Conservation (phyloP, 345 rosid genomes). For the Salix viminalis region DNA sequence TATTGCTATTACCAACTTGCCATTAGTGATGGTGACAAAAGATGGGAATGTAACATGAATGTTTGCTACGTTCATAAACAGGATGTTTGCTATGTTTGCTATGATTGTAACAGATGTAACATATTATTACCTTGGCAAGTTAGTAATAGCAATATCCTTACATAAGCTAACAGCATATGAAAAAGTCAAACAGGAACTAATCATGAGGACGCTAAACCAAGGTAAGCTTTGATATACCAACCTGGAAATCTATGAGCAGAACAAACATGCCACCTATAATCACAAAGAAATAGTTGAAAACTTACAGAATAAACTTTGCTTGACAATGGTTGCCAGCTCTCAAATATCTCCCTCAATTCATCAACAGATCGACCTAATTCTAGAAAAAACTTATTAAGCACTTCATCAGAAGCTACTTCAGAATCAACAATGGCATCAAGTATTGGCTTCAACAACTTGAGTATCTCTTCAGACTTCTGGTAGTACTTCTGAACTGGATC, state of each 20-base stretch:
- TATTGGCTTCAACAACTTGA: slow-evolving; percentile 72
- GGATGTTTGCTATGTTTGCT: too few species aligned
- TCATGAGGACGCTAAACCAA: background rate
- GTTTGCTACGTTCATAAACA: too few species aligned
- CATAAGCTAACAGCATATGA: background rate
- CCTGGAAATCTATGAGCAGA: background rate
- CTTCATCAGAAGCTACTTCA: slow-evolving; percentile 55
- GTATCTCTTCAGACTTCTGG: slow-evolving; percentile 67
- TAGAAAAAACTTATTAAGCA: slow-evolving; percentile 48
- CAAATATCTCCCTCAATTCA: slow-evolving; percentile 60
- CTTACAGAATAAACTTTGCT: slow-evolving; percentile 91
- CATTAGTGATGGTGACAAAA: too few species aligned
- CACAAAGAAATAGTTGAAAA: background rate
- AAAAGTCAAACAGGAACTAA: slow-evolving; percentile 1
- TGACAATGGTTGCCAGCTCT: slow-evolving; percentile 64
- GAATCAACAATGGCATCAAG: slow-evolving; percentile 54
- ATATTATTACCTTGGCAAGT: background rate
- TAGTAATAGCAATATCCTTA: background rate
- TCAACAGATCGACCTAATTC: slow-evolving; percentile 65
- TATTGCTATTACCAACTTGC: too few species aligned
- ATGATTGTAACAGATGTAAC: too few species aligned
- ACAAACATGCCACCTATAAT: slow-evolving; percentile 8
- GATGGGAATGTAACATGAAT: too few species aligned
- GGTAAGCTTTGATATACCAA: background rate
- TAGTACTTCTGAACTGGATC: slow-evolving; percentile 67